Conservation (phyloP, 495 filamentous ascomycete species). For the Aspergillus homomorphus region DNA sequence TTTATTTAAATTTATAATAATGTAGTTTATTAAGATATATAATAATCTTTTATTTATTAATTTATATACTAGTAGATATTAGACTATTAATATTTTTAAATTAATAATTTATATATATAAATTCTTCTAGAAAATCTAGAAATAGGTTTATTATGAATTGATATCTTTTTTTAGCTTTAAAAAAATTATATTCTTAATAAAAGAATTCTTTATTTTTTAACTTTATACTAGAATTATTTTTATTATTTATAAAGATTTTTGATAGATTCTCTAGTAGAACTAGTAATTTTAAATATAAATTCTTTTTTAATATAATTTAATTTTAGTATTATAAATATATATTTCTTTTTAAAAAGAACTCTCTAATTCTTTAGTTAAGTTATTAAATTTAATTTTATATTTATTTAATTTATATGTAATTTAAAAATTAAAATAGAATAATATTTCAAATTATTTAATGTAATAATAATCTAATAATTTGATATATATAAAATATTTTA, state of each 20-base stretch:
- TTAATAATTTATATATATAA: no score
- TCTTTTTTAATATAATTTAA: conserved; percentile 4
- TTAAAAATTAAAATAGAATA: conserved; percentile 10
- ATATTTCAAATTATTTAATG: not conserved
- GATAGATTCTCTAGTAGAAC: not conserved
- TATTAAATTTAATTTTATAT: conserved; percentile 5
- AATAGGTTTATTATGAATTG: no score
- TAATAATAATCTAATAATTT: conserved; percentile 5
- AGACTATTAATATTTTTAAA: no score
- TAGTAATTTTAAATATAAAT: not conserved
- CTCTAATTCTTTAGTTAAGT: not conserved
- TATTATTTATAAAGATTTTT: not conserved
- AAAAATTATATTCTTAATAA: not conserved
- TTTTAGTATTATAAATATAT: not conserved
- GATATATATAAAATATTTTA: conserved; percentile 10
- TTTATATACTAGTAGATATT: no score
- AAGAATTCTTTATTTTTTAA: not conserved
- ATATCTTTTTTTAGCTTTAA: no score
- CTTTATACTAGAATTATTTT: conserved; percentile 1
- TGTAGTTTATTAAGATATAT: no score
- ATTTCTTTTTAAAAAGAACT: not conserved
- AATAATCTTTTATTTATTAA: not conserved
- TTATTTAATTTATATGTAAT: not conserved
- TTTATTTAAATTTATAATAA: not conserved
- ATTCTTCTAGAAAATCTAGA: no score